Evolutionary conservation across 176 grass and related monocot species (phyloP).

Genomic region (Poa annua): DNA sequence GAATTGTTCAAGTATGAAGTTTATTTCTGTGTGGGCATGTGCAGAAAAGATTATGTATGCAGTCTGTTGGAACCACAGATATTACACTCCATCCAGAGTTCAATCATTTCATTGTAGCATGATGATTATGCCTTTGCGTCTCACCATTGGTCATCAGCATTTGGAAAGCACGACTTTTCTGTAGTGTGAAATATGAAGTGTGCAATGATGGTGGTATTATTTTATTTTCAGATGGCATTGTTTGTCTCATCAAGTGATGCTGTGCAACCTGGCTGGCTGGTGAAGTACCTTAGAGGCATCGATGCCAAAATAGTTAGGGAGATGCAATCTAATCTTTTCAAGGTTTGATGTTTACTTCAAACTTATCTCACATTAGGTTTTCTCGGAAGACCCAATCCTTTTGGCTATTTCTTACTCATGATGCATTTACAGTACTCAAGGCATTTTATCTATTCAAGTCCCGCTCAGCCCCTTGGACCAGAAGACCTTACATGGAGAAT

Average conservation of each 20-base stretch:
- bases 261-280: slow-evolving; percentile 79
- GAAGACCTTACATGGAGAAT: slow-evolving; percentile 98
- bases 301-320: slow-evolving; percentile 55
- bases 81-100: not conserved
- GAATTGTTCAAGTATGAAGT: slow-evolving; percentile 30
- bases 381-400: slow-evolving; percentile 17
- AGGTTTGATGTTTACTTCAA: slow-evolving; percentile 54
- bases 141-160: not conserved
- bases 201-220: slow-evolving; percentile 2
- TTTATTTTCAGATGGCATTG: slow-evolving; percentile 67
- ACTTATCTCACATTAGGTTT: not conserved
- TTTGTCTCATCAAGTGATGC: slow-evolving; percentile 93
- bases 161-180: slow-evolving; percentile 12
- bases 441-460: slow-evolving; percentile 91
- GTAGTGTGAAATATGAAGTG: slow-evolving; percentile 6
- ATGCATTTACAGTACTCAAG: slow-evolving; percentile 64
- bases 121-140: not conserved
- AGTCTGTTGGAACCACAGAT: not conserved
- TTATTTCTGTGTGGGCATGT: not conserved
- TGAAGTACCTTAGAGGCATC: slow-evolving; percentile 75
- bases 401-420: slow-evolving; percentile 35
- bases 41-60: not conserved
- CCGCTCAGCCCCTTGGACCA: slow-evolving; percentile 81
- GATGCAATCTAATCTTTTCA: slow-evolving; percentile 75
- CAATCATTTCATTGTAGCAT: not conserved